These are phyloP conservation scores for Pyropia haitanensis DNA, from an alignment of 23 red algal species.

Conservation along the genomic window DNA sequence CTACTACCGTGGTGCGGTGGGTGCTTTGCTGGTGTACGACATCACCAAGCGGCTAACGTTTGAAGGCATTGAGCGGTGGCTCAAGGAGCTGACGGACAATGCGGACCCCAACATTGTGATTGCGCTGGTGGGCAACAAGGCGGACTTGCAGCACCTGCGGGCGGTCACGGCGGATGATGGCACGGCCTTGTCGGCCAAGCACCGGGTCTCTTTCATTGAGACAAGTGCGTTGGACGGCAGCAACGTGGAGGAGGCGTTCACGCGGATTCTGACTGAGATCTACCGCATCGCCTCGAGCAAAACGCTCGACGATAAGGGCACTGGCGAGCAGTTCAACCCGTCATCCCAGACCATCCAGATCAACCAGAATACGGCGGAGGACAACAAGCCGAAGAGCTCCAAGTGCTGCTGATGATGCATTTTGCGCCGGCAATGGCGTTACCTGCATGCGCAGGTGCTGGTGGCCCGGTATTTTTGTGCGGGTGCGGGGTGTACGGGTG, in stretches of 20 bases:
- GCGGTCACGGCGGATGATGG: constrained; percentile 84
- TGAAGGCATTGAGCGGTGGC: constrained; percentile 83
- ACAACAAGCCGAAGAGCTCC: constrained; percentile 30
- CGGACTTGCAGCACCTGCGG: constrained; percentile 81
- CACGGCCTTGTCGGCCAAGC: constrained; percentile 50
- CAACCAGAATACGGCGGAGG: constrained; percentile 47
- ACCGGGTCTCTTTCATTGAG: constrained; percentile 80
- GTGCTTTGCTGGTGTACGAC: constrained; percentile 86
- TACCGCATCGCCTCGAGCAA: constrained; percentile 62
- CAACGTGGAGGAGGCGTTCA: constrained; percentile 86
- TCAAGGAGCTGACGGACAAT: constrained; percentile 90
- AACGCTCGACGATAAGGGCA: constrained; percentile 33
- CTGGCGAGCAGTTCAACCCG: constrained; percentile 31
- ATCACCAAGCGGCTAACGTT: constrained; percentile 87
- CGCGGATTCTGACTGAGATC: constrained; percentile 79
- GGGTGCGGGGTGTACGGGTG: too few species aligned
- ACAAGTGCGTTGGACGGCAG: constrained; percentile 79
- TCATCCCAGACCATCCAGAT: constrained; percentile 55
- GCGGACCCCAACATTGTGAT: constrained; percentile 93
- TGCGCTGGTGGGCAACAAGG: constrained; percentile 96
- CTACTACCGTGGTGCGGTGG: constrained; percentile 91
- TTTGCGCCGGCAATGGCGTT: background rate
- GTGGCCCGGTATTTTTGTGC: too few species aligned
- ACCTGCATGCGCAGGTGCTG: background rate
- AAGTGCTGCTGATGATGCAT: constrained; percentile 45